Evolutionary conservation across 768 basidiomycete genomes (phyloP), one percentile per base, ranked within the genome.

Genomic region (Podaxis carcinomalis): DNA sequence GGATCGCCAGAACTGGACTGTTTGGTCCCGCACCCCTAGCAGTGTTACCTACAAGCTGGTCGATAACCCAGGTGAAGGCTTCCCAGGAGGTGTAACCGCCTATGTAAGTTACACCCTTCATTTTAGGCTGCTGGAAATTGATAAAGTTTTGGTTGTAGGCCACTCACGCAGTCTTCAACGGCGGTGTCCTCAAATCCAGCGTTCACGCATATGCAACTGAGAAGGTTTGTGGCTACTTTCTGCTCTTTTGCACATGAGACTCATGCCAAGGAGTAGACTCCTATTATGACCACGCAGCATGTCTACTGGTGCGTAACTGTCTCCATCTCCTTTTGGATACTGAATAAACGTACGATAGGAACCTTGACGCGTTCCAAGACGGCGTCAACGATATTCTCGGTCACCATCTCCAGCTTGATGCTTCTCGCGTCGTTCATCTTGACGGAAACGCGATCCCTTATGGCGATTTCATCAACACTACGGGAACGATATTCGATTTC

Each of bases 281-380:
- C 83, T 0, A 82, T 84, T 56, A 82, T 84, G 83, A 67, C 83
- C 28, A 83, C 82, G 0, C 80, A 81, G 59, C 83, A 84, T 63
- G 73, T 80, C 35, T 85, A 83, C 66, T 82, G 80, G 82, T 80
- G 46, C 16, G 69, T 46, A 7, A 44, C 10, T 50, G 3, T 54
- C 42, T 13, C 35, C 4, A 19, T n/a, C 16, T 37, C 42, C 4
- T 9, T 59, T 59, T 40, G 2, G 53, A 19, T 35, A 10, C 14
- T 4, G 47, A 19, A 50, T 13, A 46, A 21, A 9, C 19, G 16
- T 11, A 54, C 10, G 10, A 11, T 49, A 80, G 80, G 78, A 84
- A 84, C 63, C 71, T 84, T 13, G 80, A 83, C 62, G 81, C 79
- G 2, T 83, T 80, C 70, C 76, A 81, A 66, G 72, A 78, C 28